A percentile compares a stretch with the other conserved stretches of the same genome.
These are phyloP conservation scores for Pythium aquatile DNA, from an alignment of 352 stramenopile species.

Conservation along the genomic window DNA sequence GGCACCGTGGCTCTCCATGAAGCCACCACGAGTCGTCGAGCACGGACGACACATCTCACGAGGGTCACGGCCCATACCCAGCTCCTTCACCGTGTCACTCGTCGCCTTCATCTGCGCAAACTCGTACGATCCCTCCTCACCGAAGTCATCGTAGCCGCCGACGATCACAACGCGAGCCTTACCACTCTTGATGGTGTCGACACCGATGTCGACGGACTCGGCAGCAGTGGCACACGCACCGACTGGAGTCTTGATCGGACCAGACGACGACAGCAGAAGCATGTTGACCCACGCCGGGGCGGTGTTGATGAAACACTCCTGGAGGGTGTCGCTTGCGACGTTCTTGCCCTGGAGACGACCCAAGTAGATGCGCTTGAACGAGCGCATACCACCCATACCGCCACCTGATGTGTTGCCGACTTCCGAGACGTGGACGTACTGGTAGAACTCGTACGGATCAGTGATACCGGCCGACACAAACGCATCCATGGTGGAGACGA, in stretches of 20 bases:
- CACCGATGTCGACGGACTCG: constrained; percentile 86
- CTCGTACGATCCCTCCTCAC: constrained; percentile 81
- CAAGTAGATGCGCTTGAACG: constrained; percentile 77
- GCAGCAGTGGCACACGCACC: constrained; percentile 84
- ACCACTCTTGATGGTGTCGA: constrained; percentile 86
- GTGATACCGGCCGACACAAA: constrained; percentile 80
- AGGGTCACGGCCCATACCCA: constrained; percentile 68
- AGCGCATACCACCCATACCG: constrained; percentile 80
- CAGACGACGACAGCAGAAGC: constrained; percentile 81
- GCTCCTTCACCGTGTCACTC: constrained; percentile 82
- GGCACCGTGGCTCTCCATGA: constrained; percentile 88
- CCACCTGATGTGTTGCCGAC: constrained; percentile 84
- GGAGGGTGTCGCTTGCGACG: constrained; percentile 73
- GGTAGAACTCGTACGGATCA: constrained; percentile 90
- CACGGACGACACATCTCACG: constrained; percentile 86
- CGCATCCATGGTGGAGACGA: constrained; percentile 78
- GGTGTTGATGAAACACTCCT: constrained; percentile 90
- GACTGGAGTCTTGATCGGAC: constrained; percentile 87
- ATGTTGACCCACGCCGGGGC: constrained; percentile 90
- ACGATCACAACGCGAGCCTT: constrained; percentile 86
- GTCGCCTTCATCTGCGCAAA: constrained; percentile 91
- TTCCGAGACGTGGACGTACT: constrained; percentile 89
- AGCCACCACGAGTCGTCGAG: constrained; percentile 72
- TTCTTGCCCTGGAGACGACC: constrained; percentile 65
- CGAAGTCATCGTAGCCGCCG: constrained; percentile 87